A percentile compares a stretch with the other conserved stretches of the same genome.
phyloP scores from a whole-genome alignment of 2,329 filamentous ascomycete species.

The Aschersonia sp. region DNA sequence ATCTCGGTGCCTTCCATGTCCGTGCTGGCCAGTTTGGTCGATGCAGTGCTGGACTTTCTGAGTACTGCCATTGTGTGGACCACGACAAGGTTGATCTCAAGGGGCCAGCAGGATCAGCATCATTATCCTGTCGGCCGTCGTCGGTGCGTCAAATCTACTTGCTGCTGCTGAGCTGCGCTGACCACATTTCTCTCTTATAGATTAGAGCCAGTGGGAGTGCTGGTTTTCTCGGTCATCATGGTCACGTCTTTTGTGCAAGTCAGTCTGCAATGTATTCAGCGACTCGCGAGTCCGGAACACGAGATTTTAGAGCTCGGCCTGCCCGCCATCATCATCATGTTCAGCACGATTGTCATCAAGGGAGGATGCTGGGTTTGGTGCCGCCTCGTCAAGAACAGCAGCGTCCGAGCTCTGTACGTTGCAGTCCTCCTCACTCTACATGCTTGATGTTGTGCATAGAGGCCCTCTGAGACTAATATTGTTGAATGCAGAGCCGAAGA shows the following conservation, averaged over 20 bases:
- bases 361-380: slow-evolving; percentile 78
- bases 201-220: slow-evolving; percentile 65
- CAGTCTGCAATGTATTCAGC: slow-evolving; percentile 51
- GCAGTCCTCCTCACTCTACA: background rate
- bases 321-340: slow-evolving; percentile 67
- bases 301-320: slow-evolving; percentile 57
- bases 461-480: too few species aligned
- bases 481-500: slow-evolving; percentile 26
- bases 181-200: background rate
- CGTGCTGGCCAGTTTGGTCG: slow-evolving; percentile 65
- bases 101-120: slow-evolving; percentile 55
- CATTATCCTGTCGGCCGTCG: slow-evolving; percentile 66
- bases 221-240: slow-evolving; percentile 78
- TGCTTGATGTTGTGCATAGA: too few species aligned
- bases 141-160: slow-evolving; percentile 13
- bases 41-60: slow-evolving; percentile 67
- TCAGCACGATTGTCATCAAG: slow-evolving; percentile 68
- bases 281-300: slow-evolving; percentile 45
- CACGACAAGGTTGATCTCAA: slow-evolving; percentile 55
- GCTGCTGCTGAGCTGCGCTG: background rate
- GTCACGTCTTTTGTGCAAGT: slow-evolving; percentile 75
- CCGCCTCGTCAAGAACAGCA: slow-evolving; percentile 70
- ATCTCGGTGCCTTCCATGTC: slow-evolving; percentile 68
- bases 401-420: slow-evolving; percentile 59
- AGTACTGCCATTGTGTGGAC: slow-evolving; percentile 70